These are phyloP conservation scores for Sinapis alba DNA, from an alignment of 441 rosid species.

Conservation along the genomic window DNA sequence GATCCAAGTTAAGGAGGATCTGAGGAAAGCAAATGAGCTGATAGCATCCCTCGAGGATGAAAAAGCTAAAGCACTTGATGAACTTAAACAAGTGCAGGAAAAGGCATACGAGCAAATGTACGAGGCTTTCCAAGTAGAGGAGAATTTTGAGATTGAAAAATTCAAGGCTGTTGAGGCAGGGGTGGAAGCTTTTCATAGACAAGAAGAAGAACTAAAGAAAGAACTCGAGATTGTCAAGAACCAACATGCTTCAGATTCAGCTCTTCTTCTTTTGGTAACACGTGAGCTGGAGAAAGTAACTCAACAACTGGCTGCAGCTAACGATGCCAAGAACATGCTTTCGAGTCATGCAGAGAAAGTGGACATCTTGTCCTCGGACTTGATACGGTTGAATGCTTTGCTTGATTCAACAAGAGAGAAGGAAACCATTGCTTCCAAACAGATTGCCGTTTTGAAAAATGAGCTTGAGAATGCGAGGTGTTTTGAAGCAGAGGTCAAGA, in stretches of 20 bases:
- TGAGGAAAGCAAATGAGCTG: conserved; percentile 62
- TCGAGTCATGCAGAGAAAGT: background rate
- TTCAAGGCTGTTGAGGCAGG: background rate
- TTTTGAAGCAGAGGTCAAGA: background rate
- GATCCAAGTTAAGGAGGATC: conserved; percentile 68
- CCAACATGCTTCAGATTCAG: background rate
- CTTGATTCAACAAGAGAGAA: background rate
- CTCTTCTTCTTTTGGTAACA: background rate
- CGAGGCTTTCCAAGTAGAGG: background rate
- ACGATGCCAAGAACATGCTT: background rate
- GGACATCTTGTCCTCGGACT: too few relatives aligned
- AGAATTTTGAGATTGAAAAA: background rate
- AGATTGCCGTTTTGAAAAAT: background rate
- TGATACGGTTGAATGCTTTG: background rate
- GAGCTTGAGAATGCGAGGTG: background rate
- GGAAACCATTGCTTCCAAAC: background rate
- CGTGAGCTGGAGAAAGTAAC: background rate
- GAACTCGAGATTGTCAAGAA: background rate
- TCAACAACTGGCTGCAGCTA: background rate
- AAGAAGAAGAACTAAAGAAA: background rate
- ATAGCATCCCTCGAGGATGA: background rate
- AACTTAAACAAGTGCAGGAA: background rate
- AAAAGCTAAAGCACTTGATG: background rate
- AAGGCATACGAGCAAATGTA: background rate
- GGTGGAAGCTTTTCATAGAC: background rate